Percentiles rank a stretch among this genome's conserved stretches.
These are phyloP conservation scores for Galium porrigens DNA, from an alignment of 305 asterid genomes.

Conservation along the genomic window DNA sequence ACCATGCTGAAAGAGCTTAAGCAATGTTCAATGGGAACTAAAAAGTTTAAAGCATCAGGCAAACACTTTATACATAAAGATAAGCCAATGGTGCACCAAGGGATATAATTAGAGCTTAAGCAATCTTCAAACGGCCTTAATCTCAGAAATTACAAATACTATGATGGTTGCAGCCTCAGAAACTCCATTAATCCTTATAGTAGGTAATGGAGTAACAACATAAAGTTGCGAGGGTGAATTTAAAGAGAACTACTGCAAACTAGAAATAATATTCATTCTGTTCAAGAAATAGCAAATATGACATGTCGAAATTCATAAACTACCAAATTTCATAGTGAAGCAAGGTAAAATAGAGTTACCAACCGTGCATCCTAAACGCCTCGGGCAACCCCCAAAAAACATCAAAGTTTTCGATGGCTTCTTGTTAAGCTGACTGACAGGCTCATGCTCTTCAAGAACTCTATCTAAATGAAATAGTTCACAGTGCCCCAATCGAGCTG, in stretches of 20 bases:
- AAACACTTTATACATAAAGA: not conserved
- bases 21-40: not conserved
- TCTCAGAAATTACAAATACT: not conserved
- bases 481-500: constrained; percentile 66
- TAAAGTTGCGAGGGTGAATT: not conserved
- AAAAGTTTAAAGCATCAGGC: not conserved
- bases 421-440: constrained; percentile 48
- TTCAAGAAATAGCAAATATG: not conserved
- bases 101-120: not conserved
- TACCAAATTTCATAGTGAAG: not conserved
- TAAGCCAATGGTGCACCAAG: not conserved
- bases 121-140: not conserved
- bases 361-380: constrained; percentile 98
- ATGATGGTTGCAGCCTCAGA: not conserved
- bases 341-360: constrained; percentile 7
- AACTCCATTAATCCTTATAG: not conserved
- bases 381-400: constrained; percentile 91
- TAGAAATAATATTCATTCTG: not conserved
- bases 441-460: constrained; percentile 59
- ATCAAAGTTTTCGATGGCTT: constrained; percentile 76
- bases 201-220: not conserved
- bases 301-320: not conserved
- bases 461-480: constrained; percentile 77
- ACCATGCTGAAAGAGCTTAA: not conserved
- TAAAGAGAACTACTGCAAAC: not conserved